phyloP scores from a whole-genome alignment of 73 alveolate species.

The Tetrahymena borealis region DNA sequence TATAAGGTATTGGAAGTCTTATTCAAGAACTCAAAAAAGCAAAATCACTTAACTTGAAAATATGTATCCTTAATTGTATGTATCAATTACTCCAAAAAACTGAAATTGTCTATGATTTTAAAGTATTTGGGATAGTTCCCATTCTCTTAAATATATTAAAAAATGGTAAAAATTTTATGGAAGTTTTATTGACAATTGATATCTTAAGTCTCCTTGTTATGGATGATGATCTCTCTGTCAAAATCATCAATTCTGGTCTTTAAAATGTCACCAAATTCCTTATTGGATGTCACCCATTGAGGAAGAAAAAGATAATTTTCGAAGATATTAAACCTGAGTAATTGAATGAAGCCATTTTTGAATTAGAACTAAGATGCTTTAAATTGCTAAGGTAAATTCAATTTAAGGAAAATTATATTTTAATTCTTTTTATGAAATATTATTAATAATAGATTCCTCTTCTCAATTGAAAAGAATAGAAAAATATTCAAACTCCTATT shows the following conservation, averaged over 20 bases:
- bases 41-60: conserved; percentile 9
- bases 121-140: neutral
- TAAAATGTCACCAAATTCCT: neutral
- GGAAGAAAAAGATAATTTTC: neutral
- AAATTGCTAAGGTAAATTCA: neutral
- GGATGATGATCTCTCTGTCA: neutral
- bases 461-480: conserved; percentile 47
- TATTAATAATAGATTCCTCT: conserved; percentile 34
- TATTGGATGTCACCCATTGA: neutral
- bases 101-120: conserved; percentile 9
- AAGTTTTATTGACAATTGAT: neutral
- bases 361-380: neutral
- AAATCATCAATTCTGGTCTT: neutral
- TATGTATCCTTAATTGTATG: conserved; percentile 11
- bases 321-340: neutral
- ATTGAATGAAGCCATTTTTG: neutral
- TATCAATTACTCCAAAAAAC: neutral
- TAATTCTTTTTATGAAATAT: neutral
- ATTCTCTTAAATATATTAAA: neutral
- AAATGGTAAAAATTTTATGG: neutral
- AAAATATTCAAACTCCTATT: conserved; percentile 11
- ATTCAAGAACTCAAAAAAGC: conserved; percentile 12
- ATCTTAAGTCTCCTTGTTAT: neutral
- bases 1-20: conserved; percentile 24
- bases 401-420: neutral